Evolutionary conservation across 257 asterid genomes (phyloP).

Genomic region (Fraxinus excelsior): DNA sequence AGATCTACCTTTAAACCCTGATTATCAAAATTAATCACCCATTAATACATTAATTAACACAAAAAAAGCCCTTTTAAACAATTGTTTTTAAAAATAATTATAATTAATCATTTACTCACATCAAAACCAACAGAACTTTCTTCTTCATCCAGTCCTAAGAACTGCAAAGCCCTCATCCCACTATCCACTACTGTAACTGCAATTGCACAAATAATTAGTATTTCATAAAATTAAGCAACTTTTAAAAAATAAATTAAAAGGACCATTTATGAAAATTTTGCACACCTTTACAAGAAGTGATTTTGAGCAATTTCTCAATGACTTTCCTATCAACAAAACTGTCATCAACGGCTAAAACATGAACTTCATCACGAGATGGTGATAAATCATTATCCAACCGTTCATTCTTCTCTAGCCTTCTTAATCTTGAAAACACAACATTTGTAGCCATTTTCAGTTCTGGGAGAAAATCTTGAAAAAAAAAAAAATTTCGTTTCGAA

Average conservation of each 20-base stretch:
- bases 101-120: slow-evolving; percentile 37
- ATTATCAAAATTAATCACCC: slow-evolving; percentile 20
- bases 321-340: slow-evolving; percentile 66
- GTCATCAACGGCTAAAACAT: slow-evolving; percentile 75
- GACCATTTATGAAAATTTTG: not conserved
- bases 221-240: not conserved
- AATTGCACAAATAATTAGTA: slow-evolving; percentile 21
- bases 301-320: slow-evolving; percentile 63
- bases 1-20: slow-evolving; percentile 88
- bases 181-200: slow-evolving; percentile 92
- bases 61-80: not conserved
- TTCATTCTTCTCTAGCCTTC: slow-evolving; percentile 41
- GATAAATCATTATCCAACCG: slow-evolving; percentile 35
- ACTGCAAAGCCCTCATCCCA: slow-evolving; percentile 85
- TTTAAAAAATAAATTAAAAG: no score
- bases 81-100: not conserved
- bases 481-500: not conserved
- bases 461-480: not conserved
- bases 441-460: slow-evolving; percentile 46
- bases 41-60: slow-evolving; percentile 17
- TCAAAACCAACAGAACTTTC: slow-evolving; percentile 56
- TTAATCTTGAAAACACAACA: slow-evolving; percentile 54
- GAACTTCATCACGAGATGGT: slow-evolving; percentile 46
- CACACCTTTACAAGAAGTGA: slow-evolving; percentile 70
- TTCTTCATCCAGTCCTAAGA: slow-evolving; percentile 79